A percentile compares a stretch with the other conserved stretches of the same genome.
phyloP scores from a whole-genome alignment of 768 basidiomycete species.

The Termitomyces sp. region DNA sequence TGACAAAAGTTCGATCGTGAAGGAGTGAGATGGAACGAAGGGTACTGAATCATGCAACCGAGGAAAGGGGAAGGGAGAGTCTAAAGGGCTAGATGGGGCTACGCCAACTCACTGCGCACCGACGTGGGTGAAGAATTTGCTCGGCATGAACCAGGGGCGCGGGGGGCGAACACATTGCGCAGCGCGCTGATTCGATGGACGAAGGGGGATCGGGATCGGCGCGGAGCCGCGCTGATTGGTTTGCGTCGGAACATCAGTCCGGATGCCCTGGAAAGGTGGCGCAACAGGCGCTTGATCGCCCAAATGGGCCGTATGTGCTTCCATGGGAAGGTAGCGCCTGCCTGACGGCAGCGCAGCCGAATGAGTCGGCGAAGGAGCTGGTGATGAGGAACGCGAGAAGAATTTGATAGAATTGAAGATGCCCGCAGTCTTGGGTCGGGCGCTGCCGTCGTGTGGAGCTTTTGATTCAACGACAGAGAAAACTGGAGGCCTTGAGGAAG shows the following conservation, averaged over 20 bases:
- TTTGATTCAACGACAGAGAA: conserved; percentile 15
- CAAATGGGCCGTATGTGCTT: conserved; percentile 29
- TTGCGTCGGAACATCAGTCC: conserved; percentile 22
- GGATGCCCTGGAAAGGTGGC: conserved; percentile 30
- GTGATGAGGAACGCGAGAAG: conserved; percentile 47
- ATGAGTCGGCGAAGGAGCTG: conserved; percentile 30
- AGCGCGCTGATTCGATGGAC: conserved; percentile 21
- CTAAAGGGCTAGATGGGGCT: not conserved
- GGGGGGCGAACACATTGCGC: conserved; percentile 27
- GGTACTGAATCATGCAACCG: not conserved
- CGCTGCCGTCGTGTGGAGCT: conserved; percentile 17
- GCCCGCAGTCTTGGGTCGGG: conserved; percentile 27
- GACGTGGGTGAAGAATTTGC: conserved; percentile 42
- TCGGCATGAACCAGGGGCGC: conserved; percentile 51
- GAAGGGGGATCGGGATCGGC: conserved; percentile 20
- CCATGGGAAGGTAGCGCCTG: conserved; percentile 21
- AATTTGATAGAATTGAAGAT: conserved; percentile 39
- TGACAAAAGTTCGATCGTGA: not conserved
- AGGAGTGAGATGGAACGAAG: not conserved
- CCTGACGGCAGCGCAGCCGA: conserved; percentile 22
- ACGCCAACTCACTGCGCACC: conserved; percentile 22
- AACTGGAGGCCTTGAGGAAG: conserved; percentile 32
- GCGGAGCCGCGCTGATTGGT: conserved; percentile 8
- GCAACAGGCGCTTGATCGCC: conserved; percentile 31
- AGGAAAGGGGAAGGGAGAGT: not conserved